Evolutionary conservation across 2,329 filamentous ascomycete species (phyloP), one percentile per base, ranked within the genome.

Genomic region (Phaeophleospora eucalypticola): DNA sequence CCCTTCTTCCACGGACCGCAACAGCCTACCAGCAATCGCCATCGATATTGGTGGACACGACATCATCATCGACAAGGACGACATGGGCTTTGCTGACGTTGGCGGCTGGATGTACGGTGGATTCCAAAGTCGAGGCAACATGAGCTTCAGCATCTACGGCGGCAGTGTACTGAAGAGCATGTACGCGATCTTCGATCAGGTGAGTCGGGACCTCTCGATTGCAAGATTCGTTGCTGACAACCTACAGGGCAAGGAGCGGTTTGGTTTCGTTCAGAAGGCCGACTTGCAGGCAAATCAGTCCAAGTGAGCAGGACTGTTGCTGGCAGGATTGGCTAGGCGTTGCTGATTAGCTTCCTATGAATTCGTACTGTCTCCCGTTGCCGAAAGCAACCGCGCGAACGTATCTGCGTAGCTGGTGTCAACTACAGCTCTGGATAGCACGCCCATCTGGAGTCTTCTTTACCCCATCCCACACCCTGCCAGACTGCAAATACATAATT

Each of bases 151-250:
- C 60, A 83, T 86, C 36, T 68, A 83, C 14, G 83, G 82, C 4
- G 81, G 80, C 54, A 76, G 76, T 2, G 83, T 82, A 59, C 64
- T 86, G 64, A 84, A 83, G 71, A 78, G 74, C 18, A 70, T 84
- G 45, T 86, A 86, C 60, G 80, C 78, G 45, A 74, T 85, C 48
- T 85, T 83, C 63, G 81, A 85, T 59, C 75, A 79, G 46, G 80
- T 39, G 35, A 32, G 35, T 39, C 14, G n/a, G 27, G 12, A 6
- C 16, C 19, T 20, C 15, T 17, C 6, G 27, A n/a, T 17, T 36
- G 17, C 7, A 21, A 17, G 8, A 9, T 35, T 7, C 12, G n/a
- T 36, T 29, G 24, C 24, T 29, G 24, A 29, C 24, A 29, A 29
- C 24, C 24, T 6, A 12, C 18, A 48, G 43, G 59, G 80, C 42